Conservation (phyloP, 1,284 basidiomycete species). For the Retiboletus flavoniger region DNA sequence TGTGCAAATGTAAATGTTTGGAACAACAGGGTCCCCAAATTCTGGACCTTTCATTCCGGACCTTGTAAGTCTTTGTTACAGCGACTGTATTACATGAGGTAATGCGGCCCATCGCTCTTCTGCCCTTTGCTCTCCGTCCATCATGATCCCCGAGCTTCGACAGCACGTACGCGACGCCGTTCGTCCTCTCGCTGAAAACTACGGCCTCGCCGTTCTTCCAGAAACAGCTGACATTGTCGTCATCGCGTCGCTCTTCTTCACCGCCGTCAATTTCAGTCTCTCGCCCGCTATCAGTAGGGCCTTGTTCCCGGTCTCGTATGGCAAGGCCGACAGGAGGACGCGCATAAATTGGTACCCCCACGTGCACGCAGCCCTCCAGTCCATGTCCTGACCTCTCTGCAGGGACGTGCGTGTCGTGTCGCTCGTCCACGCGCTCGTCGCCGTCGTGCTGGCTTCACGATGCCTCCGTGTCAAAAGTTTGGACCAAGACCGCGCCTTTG, state of each 20-base stretch:
- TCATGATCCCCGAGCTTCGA: constrained; percentile 33
- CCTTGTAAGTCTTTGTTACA: constrained; percentile 15
- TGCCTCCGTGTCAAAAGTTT: constrained; percentile 39
- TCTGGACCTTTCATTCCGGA: not conserved
- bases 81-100: constrained; percentile 16
- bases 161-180: constrained; percentile 28
- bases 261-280: constrained; percentile 48
- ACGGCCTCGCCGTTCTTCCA: constrained; percentile 42
- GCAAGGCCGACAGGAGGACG: constrained; percentile 40
- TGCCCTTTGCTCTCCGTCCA: not conserved
- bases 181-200: constrained; percentile 24
- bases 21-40: not conserved
- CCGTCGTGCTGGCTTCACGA: constrained; percentile 44
- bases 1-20: constrained; percentile 33
- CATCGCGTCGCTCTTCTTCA: constrained; percentile 51
- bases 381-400: constrained; percentile 5
- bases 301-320: constrained; percentile 45
- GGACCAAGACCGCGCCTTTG: constrained; percentile 46
- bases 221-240: constrained; percentile 70
- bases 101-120: constrained; percentile 2
- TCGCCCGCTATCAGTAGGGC: constrained; percentile 47
- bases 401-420: constrained; percentile 58
- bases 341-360: constrained; percentile 53
- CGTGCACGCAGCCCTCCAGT: not conserved
- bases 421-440: constrained; percentile 45